Evolutionary conservation across 306 rosid genomes (phyloP).

Genomic region (Mimosa pudica): DNA sequence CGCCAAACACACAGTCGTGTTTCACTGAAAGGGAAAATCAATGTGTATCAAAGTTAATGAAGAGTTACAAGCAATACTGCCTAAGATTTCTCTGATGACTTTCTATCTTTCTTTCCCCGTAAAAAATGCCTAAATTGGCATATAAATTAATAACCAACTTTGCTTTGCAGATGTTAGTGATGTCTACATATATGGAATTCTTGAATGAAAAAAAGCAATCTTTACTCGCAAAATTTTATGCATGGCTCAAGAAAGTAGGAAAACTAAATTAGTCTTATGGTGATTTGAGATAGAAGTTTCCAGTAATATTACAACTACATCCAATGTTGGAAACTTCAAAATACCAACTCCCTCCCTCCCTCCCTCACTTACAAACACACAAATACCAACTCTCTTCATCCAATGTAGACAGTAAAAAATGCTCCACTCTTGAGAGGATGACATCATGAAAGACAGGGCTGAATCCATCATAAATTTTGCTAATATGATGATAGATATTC

Average conservation of each 20-base stretch:
- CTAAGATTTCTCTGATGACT: constrained; percentile 15
- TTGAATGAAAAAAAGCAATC: not conserved
- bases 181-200: constrained; percentile 13
- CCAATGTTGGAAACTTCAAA: not conserved
- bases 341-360: not conserved
- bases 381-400: not conserved
- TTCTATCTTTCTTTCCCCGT: not conserved
- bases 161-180: not conserved
- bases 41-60: constrained; percentile 31
- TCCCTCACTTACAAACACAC: not conserved
- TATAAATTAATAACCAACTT: not conserved
- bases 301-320: not conserved
- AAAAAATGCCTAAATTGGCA: not conserved
- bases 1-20: constrained; percentile 94
- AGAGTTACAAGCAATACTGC: constrained; percentile 12
- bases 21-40: constrained; percentile 68
- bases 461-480: not conserved
- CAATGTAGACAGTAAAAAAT: not conserved
- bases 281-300: not conserved
- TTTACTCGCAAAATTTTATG: not conserved
- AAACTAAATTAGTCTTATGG: not conserved
- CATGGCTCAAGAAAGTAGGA: constrained; percentile 8
- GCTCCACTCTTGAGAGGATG: constrained; percentile 12
- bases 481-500: constrained; percentile 11
- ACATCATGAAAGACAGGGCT: not conserved